These are phyloP conservation scores for Orbilia blumenaviensis DNA, from an alignment of 2,329 filamentous ascomycete genomes.

Conservation along the genomic window DNA sequence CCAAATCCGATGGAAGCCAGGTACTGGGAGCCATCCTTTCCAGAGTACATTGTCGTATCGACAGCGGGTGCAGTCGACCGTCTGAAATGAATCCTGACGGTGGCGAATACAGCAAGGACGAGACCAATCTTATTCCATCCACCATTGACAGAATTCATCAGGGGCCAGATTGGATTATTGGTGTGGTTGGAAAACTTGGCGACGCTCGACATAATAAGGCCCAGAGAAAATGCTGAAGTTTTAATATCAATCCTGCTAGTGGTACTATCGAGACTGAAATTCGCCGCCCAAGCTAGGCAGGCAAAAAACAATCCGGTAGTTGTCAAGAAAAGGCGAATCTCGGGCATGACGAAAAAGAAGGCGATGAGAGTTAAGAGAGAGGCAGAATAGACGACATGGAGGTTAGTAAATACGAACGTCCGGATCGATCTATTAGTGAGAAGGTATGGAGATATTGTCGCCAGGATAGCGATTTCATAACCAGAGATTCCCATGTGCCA, in stretches of 20 bases:
- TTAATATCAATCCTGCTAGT: conserved; percentile 80
- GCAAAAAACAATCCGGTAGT: conserved; percentile 82
- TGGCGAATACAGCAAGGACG: conserved; percentile 76
- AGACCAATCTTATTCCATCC: conserved; percentile 91
- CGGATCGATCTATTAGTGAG: conserved; percentile 77
- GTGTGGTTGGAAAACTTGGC: conserved; percentile 93
- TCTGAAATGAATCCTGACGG: conserved; percentile 77
- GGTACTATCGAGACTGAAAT: conserved; percentile 79
- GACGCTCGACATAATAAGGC: conserved; percentile 83
- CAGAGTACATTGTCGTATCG: conserved; percentile 66
- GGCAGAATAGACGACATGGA: conserved; percentile 76
- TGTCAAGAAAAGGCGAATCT: conserved; percentile 79
- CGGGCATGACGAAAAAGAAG: conserved; percentile 78
- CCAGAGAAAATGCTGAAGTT: conserved; percentile 80
- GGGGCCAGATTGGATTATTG: conserved; percentile 97
- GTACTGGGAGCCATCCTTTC: conserved; percentile 72
- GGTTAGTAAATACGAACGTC: conserved; percentile 72
- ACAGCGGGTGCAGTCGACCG: conserved; percentile 66
- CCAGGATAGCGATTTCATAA: conserved; percentile 89
- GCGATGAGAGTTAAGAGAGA: conserved; percentile 81
- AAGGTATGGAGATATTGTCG: conserved; percentile 80
- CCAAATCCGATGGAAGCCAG: conserved; percentile 81
- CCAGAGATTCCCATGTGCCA: conserved; percentile 99
- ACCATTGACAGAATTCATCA: conserved; percentile 87
- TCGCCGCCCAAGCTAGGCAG: conserved; percentile 84